Conservation (phyloP, 2,329 filamentous ascomycete genomes). For the Paraconiothyrium sp. region DNA sequence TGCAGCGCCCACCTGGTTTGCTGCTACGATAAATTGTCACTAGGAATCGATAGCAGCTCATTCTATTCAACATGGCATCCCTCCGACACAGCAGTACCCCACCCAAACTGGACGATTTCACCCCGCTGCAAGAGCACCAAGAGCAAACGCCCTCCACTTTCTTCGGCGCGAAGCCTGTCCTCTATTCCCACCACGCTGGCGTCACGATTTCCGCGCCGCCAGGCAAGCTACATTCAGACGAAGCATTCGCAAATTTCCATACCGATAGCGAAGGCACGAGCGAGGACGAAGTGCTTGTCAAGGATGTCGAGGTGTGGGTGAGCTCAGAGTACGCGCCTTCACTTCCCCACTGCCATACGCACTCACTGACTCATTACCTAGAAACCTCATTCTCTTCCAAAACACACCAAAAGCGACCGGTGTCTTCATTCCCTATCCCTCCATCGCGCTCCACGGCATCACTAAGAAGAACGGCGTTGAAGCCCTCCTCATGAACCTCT, state of each 20-base stretch:
- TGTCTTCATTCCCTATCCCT: constrained; percentile 75
- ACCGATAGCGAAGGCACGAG: constrained; percentile 32
- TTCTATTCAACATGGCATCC: constrained; percentile 43
- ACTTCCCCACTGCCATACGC: neutral
- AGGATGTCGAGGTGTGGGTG: constrained; percentile 59
- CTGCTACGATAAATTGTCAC: neutral
- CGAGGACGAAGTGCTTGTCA: constrained; percentile 41
- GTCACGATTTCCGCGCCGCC: constrained; percentile 68
- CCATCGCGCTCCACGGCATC: constrained; percentile 78
- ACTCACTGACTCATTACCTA: constrained; percentile 18
- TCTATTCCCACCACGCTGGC: constrained; percentile 69
- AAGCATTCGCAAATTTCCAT: constrained; percentile 55
- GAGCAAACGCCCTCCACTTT: constrained; percentile 77
- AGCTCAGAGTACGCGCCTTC: constrained; percentile 52
- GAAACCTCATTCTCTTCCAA: constrained; percentile 72
- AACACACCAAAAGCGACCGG: constrained; percentile 63
- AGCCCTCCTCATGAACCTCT: constrained; percentile 50
- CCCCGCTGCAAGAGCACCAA: constrained; percentile 73
- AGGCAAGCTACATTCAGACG: constrained; percentile 63
- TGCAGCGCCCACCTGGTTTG: neutral
- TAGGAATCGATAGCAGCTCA: too few species aligned
- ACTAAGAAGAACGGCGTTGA: constrained; percentile 62
- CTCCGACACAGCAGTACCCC: constrained; percentile 63
- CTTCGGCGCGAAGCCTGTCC: constrained; percentile 74
- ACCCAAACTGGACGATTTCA: constrained; percentile 69